Evolutionary conservation across 805 yeast species (phyloP).

Genomic region (Osmozyma mogii): DNA sequence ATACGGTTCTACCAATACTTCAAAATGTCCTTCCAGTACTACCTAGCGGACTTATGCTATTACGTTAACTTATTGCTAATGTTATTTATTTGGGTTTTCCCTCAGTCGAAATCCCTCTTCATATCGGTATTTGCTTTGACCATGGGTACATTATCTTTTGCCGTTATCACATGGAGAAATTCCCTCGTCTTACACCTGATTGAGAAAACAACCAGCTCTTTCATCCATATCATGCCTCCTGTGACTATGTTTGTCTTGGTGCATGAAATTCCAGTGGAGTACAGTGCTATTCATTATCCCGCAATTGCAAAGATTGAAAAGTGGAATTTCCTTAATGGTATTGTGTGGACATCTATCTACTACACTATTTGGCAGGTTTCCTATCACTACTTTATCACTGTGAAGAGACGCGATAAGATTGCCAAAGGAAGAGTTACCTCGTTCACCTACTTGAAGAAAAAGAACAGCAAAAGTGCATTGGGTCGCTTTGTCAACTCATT

Average conservation of each 20-base stretch:
- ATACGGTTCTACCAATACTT: slow-evolving; percentile 76
- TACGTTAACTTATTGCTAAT: slow-evolving; percentile 71
- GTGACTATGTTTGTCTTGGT: slow-evolving; percentile 78
- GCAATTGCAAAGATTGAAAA: slow-evolving; percentile 60
- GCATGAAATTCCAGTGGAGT: slow-evolving; percentile 57
- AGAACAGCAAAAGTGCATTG: slow-evolving; percentile 54
- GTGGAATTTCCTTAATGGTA: slow-evolving; percentile 67
- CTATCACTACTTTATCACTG: slow-evolving; percentile 88
- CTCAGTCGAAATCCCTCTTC: slow-evolving; percentile 63
- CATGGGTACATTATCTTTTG: slow-evolving; percentile 86
- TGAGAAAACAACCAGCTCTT: slow-evolving; percentile 86
- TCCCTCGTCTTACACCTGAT: slow-evolving; percentile 85
- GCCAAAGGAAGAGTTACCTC: slow-evolving; percentile 82
- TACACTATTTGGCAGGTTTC: slow-evolving; percentile 85
- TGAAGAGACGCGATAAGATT: slow-evolving; percentile 70
- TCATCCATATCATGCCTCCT: slow-evolving; percentile 89
- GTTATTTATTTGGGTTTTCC: slow-evolving; percentile 75
- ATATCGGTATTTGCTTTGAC: slow-evolving; percentile 80
- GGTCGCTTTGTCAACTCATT: slow-evolving; percentile 75
- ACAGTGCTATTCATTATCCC: slow-evolving; percentile 58
- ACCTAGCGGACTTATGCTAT: slow-evolving; percentile 88
- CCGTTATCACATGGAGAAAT: slow-evolving; percentile 93
- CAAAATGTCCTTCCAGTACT: slow-evolving; percentile 74
- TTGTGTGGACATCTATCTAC: slow-evolving; percentile 70
- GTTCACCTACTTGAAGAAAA: slow-evolving; percentile 72